A percentile compares a stretch with the other conserved stretches of the same genome.
Conservation (phyloP, 768 basidiomycete genomes). For the Russula sp. region DNA sequence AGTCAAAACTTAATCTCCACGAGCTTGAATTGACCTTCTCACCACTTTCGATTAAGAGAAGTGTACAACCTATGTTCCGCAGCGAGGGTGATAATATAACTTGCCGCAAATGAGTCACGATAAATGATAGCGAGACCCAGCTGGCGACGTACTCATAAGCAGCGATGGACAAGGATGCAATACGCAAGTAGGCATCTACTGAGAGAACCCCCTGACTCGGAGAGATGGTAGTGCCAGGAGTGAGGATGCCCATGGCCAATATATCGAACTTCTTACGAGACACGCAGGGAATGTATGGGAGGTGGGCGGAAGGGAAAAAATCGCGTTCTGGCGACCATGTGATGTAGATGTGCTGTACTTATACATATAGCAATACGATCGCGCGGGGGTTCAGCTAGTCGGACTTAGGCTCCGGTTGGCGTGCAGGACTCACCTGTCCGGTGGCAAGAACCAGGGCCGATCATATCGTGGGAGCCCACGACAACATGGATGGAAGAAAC, state of each 20-base stretch:
- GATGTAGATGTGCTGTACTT: neutral
- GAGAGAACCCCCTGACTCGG: neutral
- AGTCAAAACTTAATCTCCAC: neutral
- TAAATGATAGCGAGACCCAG: neutral
- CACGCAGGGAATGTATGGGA: neutral
- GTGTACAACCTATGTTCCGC: conserved; percentile 20
- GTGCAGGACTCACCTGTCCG: neutral
- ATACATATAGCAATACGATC: neutral
- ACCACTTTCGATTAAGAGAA: neutral
- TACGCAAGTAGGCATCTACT: conserved; percentile 15
- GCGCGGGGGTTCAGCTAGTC: neutral
- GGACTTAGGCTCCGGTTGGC: no score
- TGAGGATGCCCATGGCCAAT: neutral
- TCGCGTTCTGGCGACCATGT: neutral
- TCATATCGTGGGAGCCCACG: neutral
- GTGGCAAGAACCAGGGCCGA: neutral
- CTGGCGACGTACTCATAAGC: conserved; percentile 21
- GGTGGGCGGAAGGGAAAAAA: neutral
- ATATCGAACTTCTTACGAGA: neutral
- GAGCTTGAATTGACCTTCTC: neutral
- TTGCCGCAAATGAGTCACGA: neutral
- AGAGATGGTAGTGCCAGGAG: no score
- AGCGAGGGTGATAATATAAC: conserved; percentile 23
- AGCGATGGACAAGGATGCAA: conserved; percentile 19
- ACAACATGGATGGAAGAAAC: neutral